Percentiles rank a stretch among this genome's conserved stretches.
Conservation (phyloP, 208 protist genomes). For the Leishmania tropica region DNA sequence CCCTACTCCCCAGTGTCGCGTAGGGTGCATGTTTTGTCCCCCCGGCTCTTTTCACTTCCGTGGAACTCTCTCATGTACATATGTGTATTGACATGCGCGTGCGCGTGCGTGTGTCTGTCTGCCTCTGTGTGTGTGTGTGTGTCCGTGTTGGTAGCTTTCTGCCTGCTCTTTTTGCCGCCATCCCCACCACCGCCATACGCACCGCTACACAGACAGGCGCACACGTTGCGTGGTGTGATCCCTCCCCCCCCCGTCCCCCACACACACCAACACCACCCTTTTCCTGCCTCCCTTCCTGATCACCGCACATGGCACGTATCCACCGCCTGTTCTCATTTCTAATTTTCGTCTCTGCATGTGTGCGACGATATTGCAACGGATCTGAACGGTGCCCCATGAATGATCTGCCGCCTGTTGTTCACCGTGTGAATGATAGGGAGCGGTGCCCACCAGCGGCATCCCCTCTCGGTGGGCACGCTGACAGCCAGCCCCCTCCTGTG, state of each 20-base stretch:
- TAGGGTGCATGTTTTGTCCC: neutral
- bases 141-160: neutral
- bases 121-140: neutral
- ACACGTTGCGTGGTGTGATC: neutral
- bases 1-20: too few species aligned
- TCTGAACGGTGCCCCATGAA: neutral
- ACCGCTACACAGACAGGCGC: neutral
- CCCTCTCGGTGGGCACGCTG: neutral
- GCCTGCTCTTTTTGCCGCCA: neutral
- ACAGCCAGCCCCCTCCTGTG: neutral
- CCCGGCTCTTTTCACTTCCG: neutral
- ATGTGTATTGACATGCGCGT: neutral
- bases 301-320: neutral
- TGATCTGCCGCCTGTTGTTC: neutral
- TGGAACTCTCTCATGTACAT: neutral
- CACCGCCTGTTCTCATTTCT: neutral
- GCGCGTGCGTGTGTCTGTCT: neutral
- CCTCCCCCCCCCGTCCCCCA: neutral
- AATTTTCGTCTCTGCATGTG: neutral
- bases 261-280: neutral
- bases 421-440: neutral
- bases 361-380: constrained; percentile 1
- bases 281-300: neutral
- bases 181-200: neutral
- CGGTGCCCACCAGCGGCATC: neutral